These are phyloP conservation scores for Aspergillus felis DNA, from an alignment of 2,329 filamentous ascomycete genomes.

Conservation along the genomic window DNA sequence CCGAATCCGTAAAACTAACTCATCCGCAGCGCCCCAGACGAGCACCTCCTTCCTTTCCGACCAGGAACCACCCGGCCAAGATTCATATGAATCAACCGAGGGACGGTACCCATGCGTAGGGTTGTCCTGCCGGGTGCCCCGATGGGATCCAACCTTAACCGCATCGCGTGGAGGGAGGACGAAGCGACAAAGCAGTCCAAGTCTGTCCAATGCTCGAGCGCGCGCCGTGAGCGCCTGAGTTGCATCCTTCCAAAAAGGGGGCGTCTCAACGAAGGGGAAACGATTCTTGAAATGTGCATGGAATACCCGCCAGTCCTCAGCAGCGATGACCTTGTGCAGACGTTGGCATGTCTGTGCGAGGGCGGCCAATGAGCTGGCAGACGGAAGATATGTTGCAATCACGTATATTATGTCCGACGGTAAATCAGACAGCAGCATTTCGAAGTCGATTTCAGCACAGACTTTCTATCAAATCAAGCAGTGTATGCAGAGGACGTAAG, in stretches of 20 bases:
- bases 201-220: conserved; percentile 54
- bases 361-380: conserved; percentile 41
- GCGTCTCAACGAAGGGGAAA: conserved; percentile 45
- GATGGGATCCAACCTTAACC: conserved; percentile 31
- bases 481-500: neutral
- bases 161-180: conserved; percentile 45
- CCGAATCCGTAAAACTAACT: conserved; percentile 50
- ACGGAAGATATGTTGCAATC: conserved; percentile 42
- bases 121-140: conserved; percentile 44
- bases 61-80: conserved; percentile 46
- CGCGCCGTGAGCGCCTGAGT: conserved; percentile 53
- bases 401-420: conserved; percentile 43
- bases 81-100: conserved; percentile 55
- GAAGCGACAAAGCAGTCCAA: conserved; percentile 53
- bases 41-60: conserved; percentile 52
- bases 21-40: conserved; percentile 58
- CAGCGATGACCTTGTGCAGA: conserved; percentile 44
- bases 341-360: conserved; percentile 46
- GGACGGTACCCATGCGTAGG: conserved; percentile 56
- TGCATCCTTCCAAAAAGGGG: conserved; percentile 47
- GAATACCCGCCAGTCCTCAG: conserved; percentile 47
- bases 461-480: neutral
- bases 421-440: conserved; percentile 31
- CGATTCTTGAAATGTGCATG: conserved; percentile 44
- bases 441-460: neutral